Percentiles rank a stretch among this genome's conserved stretches.
These are phyloP conservation scores for Hibiscus trionum DNA, from an alignment of 345 rosid species.

Conservation along the genomic window DNA sequence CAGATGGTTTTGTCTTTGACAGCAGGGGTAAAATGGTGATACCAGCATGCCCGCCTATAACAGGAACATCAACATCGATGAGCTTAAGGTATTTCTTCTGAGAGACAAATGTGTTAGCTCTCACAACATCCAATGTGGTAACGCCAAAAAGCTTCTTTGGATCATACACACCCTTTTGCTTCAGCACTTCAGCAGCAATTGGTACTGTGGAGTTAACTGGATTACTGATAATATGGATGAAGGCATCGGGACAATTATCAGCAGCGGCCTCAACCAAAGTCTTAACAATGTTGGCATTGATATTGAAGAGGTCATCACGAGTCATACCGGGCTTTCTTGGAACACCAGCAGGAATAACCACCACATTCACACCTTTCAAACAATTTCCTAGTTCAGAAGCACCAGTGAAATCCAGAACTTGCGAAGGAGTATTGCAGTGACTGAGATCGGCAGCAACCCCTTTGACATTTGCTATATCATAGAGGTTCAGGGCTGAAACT, in stretches of 20 bases:
- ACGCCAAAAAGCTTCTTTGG: constrained; percentile 93
- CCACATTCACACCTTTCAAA: constrained; percentile 72
- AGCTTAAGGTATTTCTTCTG: constrained; percentile 81
- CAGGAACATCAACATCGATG: constrained; percentile 89
- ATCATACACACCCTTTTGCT: constrained; percentile 78
- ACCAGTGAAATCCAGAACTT: constrained; percentile 82
- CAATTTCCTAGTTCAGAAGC: constrained; percentile 58
- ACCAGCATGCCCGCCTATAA: constrained; percentile 96
- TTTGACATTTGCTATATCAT: constrained; percentile 86
- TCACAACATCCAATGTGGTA: constrained; percentile 81
- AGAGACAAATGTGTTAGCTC: constrained; percentile 90
- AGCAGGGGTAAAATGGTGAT: constrained; percentile 83
- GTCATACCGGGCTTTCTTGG: constrained; percentile 98
- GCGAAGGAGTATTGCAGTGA: constrained; percentile 91
- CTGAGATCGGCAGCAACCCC: constrained; percentile 95
- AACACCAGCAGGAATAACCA: constrained; percentile 92
- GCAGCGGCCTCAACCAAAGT: constrained; percentile 80
- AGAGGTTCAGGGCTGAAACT: constrained; percentile 70
- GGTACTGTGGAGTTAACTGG: constrained; percentile 96
- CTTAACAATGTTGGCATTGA: constrained; percentile 80
- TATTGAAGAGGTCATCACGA: constrained; percentile 90
- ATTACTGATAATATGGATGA: constrained; percentile 86
- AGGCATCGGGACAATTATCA: constrained; percentile 81
- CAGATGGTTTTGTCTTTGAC: constrained; percentile 70
- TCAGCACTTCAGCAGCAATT: constrained; percentile 84